Evolutionary conservation across 2,329 filamentous ascomycete genomes (phyloP).

Genomic region (Didymella glomerata): DNA sequence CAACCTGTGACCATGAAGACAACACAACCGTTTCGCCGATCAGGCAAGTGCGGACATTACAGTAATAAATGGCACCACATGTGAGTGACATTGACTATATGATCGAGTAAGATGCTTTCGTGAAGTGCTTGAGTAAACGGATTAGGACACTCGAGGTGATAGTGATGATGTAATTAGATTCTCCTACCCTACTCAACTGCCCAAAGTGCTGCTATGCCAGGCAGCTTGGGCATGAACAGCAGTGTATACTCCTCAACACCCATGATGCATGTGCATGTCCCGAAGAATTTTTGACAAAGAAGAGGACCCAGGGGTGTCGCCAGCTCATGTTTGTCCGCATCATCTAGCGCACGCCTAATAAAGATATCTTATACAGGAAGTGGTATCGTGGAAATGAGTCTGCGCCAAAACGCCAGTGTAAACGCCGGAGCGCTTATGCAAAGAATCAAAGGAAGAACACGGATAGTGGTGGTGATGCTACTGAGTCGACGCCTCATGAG

Average conservation of each 20-base stretch:
- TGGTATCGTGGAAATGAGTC: constrained; percentile 13
- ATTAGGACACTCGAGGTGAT: too few relatives aligned
- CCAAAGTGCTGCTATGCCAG: background rate
- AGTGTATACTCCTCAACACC: constrained; percentile 1
- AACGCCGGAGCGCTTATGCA: constrained; percentile 15
- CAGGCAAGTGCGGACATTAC: too few relatives aligned
- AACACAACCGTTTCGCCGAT: too few relatives aligned
- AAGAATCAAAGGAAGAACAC: background rate
- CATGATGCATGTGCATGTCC: constrained; percentile 4
- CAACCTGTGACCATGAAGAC: too few relatives aligned
- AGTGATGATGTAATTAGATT: background rate
- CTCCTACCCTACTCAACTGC: background rate
- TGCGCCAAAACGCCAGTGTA: too few relatives aligned
- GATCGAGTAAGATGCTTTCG: too few relatives aligned
- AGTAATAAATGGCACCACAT: too few relatives aligned
- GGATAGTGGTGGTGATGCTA: background rate
- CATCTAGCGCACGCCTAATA: constrained; percentile 2
- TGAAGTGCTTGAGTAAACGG: too few relatives aligned
- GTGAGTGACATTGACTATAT: too few relatives aligned
- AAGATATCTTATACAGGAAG: constrained; percentile 16
- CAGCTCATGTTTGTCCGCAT: background rate
- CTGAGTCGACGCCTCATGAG: constrained; percentile 8
- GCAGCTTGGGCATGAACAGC: background rate
- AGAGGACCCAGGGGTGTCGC: constrained; percentile 1
- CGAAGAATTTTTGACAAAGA: background rate